Conservation (phyloP, 2,329 filamentous ascomycete species). For the Hymenoscyphus scutula region DNA sequence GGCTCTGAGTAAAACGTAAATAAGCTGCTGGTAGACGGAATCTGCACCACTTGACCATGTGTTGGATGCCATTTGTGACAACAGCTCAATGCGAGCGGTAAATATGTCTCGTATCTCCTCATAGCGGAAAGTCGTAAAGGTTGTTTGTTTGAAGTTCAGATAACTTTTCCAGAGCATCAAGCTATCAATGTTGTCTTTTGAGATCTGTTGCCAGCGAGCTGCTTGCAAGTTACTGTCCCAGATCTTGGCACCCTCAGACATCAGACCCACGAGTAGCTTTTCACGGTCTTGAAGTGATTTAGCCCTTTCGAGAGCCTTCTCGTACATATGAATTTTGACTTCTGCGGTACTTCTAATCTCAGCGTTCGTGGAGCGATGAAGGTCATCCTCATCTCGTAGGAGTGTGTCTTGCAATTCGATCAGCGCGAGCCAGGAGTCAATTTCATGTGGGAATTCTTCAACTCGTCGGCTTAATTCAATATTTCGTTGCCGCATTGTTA, state of each 20-base stretch:
- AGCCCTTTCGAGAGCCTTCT: constrained; percentile 67
- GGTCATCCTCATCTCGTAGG: constrained; percentile 49
- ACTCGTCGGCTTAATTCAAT: constrained; percentile 62
- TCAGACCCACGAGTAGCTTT: constrained; percentile 62
- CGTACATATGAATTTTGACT: constrained; percentile 75
- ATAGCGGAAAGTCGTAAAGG: constrained; percentile 64
- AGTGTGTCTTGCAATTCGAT: constrained; percentile 74
- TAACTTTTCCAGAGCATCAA: constrained; percentile 71
- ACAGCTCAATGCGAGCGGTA: constrained; percentile 54
- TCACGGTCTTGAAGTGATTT: constrained; percentile 48
- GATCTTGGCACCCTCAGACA: constrained; percentile 70
- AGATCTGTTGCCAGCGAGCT: constrained; percentile 63
- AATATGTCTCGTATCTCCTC: constrained; percentile 62
- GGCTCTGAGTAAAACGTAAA: constrained; percentile 73
- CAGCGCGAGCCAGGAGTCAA: constrained; percentile 74
- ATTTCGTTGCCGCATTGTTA: constrained; percentile 52
- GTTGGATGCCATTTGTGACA: constrained; percentile 30
- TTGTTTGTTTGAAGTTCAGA: constrained; percentile 70
- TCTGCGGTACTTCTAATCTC: constrained; percentile 71
- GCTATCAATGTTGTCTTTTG: constrained; percentile 54
- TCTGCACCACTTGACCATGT: constrained; percentile 11
- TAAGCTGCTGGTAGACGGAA: constrained; percentile 41
- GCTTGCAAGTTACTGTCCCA: constrained; percentile 66
- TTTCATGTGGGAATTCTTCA: constrained; percentile 63
- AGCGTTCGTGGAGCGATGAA: constrained; percentile 51